These are phyloP conservation scores for Penicillium simplicissimum DNA, from an alignment of 495 filamentous ascomycete genomes.

Conservation along the genomic window DNA sequence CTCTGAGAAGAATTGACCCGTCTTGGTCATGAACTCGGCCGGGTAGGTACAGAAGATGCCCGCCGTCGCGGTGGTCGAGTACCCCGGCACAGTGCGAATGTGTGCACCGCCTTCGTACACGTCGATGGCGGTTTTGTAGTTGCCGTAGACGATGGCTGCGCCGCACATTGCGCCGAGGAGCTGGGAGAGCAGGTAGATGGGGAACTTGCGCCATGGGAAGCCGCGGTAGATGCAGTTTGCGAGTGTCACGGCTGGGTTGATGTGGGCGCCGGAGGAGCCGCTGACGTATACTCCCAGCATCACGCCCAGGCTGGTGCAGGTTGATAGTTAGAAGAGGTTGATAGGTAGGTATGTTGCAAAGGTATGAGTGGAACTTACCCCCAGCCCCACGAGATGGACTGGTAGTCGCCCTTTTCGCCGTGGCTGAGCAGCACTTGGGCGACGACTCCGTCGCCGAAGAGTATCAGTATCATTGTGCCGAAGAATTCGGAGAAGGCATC, in stretches of 20 bases:
- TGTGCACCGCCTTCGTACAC: constrained; percentile 53
- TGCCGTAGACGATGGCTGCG: constrained; percentile 57
- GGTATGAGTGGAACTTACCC: constrained; percentile 42
- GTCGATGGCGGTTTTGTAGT: constrained; percentile 57
- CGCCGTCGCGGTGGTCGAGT: constrained; percentile 56
- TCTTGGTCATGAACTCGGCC: constrained; percentile 58
- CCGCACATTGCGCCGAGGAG: constrained; percentile 56
- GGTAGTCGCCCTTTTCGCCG: constrained; percentile 54
- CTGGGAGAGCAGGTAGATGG: constrained; percentile 55
- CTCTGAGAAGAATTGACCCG: constrained; percentile 63
- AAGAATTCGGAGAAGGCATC: constrained; percentile 66
- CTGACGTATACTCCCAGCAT: constrained; percentile 68
- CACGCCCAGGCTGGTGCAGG: constrained; percentile 46
- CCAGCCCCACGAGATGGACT: constrained; percentile 65
- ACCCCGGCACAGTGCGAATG: constrained; percentile 58
- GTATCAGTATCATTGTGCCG: constrained; percentile 61
- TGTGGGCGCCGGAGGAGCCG: constrained; percentile 58
- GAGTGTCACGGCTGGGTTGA: constrained; percentile 68
- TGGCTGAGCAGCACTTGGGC: constrained; percentile 59
- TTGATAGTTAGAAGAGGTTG: constrained; percentile 9
- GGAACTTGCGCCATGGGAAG: constrained; percentile 61
- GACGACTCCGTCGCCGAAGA: constrained; percentile 64
- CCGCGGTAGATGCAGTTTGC: constrained; percentile 61
- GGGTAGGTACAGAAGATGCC: constrained; percentile 70
- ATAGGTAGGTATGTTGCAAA: background rate